Evolutionary conservation across 495 filamentous ascomycete genomes (phyloP).

Genomic region (Aspergillus incahuasiensis): DNA sequence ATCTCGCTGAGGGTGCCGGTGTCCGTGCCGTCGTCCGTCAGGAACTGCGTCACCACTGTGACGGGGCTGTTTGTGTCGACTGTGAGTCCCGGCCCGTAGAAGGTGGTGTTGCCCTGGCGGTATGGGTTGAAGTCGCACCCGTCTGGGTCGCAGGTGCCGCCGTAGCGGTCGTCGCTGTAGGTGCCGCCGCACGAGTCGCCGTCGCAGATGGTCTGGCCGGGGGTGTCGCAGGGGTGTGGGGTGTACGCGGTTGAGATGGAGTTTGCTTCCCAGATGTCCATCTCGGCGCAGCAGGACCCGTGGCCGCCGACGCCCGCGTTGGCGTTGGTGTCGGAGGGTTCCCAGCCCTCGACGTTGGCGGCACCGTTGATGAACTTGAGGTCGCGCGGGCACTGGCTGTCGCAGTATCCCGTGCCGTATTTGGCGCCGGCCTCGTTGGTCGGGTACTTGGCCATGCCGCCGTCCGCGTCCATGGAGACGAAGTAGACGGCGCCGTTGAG

Average conservation of each 20-base stretch:
- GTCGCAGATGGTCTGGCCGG: conserved; percentile 53
- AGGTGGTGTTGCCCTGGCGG: conserved; percentile 57
- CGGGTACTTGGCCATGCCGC: conserved; percentile 47
- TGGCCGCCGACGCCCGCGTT: conserved; percentile 57
- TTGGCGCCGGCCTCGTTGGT: conserved; percentile 63
- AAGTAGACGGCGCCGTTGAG: conserved; percentile 72
- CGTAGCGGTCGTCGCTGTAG: conserved; percentile 40
- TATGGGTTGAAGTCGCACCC: conserved; percentile 79
- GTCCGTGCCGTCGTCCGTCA: conserved; percentile 51
- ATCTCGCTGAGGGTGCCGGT: conserved; percentile 57
- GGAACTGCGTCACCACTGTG: conserved; percentile 70
- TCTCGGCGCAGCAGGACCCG: conserved; percentile 68
- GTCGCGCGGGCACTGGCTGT: conserved; percentile 64
- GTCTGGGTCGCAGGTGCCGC: conserved; percentile 65
- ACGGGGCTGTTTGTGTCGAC: conserved; percentile 60
- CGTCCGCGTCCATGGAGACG: conserved; percentile 58
- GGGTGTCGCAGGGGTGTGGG: conserved; percentile 59
- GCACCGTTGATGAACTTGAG: conserved; percentile 67
- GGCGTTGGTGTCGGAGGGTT: conserved; percentile 49
- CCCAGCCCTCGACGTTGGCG: conserved; percentile 60
- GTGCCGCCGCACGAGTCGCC: conserved; percentile 52
- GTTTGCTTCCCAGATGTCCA: conserved; percentile 74
- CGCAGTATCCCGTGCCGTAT: conserved; percentile 75
- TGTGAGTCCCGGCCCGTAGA: conserved; percentile 57
- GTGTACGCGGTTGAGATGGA: conserved; percentile 52